phyloP scores from a whole-genome alignment of 129 eudicot species.

The Centella asiatica region DNA sequence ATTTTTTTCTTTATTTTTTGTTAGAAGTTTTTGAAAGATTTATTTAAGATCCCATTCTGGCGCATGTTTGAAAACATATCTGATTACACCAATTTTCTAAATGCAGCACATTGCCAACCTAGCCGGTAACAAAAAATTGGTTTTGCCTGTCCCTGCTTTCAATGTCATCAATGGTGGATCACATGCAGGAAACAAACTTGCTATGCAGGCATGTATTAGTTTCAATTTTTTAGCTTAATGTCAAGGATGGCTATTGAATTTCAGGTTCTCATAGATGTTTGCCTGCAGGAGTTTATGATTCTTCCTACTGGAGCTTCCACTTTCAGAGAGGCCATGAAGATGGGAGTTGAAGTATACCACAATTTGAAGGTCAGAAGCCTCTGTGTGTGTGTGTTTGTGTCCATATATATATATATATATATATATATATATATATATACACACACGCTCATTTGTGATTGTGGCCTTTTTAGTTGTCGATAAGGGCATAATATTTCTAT shows the following conservation, averaged over 20 bases:
- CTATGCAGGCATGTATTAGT: constrained; percentile 67
- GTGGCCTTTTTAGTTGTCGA: no score
- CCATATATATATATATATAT: not conserved
- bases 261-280: constrained; percentile 9
- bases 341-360: constrained; percentile 98
- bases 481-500: not conserved
- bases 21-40: no score
- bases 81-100: not conserved
- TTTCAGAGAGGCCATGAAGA: constrained; percentile 94
- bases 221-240: not conserved
- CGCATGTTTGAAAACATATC: not conserved
- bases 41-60: no score
- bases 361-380: constrained; percentile 82
- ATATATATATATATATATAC: not conserved
- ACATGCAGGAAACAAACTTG: constrained; percentile 97
- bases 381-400: not conserved
- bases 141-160: constrained; percentile 95
- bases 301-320: constrained; percentile 92
- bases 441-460: no score
- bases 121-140: constrained; percentile 94
- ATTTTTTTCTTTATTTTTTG: no score
- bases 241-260: not conserved
- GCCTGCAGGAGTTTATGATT: constrained; percentile 82
- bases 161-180: constrained; percentile 99
- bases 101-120: constrained; percentile 89